phyloP scores from a whole-genome alignment of 371 early-diverging fungal species.

The Rhizopus delemar region DNA sequence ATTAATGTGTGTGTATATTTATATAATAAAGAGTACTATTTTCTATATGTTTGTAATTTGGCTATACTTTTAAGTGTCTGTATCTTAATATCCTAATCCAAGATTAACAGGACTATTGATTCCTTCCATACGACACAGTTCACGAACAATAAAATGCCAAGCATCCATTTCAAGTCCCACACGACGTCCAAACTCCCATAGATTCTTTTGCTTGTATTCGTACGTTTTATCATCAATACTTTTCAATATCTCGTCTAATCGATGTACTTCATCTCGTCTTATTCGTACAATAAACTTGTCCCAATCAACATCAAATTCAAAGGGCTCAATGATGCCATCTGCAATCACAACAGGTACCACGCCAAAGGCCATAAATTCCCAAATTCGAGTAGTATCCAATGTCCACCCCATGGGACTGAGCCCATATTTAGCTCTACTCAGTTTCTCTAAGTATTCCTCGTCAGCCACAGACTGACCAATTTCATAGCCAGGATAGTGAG shows the following conservation, averaged over 20 bases:
- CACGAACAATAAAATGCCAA: slow-evolving; percentile 59
- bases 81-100: slow-evolving; percentile 38
- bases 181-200: slow-evolving; percentile 56
- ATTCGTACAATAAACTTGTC: slow-evolving; percentile 51
- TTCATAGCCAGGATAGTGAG: slow-evolving; percentile 48
- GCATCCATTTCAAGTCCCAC: slow-evolving; percentile 54
- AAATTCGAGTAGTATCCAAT: slow-evolving; percentile 55
- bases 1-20: slow-evolving; percentile 3
- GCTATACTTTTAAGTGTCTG: background rate
- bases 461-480: slow-evolving; percentile 40
- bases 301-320: slow-evolving; percentile 63
- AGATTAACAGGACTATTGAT: slow-evolving; percentile 44
- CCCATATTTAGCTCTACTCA: slow-evolving; percentile 53
- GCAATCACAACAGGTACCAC: slow-evolving; percentile 61
- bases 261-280: slow-evolving; percentile 53
- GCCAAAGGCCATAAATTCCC: slow-evolving; percentile 62
- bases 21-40: background rate
- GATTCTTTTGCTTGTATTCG: slow-evolving; percentile 42
- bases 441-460: slow-evolving; percentile 42
- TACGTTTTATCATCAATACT: slow-evolving; percentile 50
- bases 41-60: background rate
- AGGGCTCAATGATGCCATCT: slow-evolving; percentile 59
- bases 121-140: slow-evolving; percentile 48
- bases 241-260: slow-evolving; percentile 50
- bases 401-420: slow-evolving; percentile 61